phyloP scores from a whole-genome alignment of 1,139 yeast species.

The Insectozyma bohioensis region DNA sequence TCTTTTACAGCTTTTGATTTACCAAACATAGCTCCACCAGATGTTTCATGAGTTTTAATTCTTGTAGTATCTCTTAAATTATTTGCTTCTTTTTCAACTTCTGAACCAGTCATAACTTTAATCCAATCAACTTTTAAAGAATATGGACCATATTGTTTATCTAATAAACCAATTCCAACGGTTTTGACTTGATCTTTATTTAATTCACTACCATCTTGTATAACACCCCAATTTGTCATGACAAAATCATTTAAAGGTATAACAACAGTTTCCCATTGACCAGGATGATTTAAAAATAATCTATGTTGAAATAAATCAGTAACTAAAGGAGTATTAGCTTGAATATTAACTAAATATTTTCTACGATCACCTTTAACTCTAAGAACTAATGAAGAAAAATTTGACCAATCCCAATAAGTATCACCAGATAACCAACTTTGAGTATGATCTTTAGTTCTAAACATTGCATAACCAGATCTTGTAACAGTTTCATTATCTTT shows the following conservation, averaged over 20 bases:
- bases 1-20: conserved; percentile 3
- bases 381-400: conserved; percentile 57
- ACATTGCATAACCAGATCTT: conserved; percentile 84
- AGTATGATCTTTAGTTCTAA: conserved; percentile 67
- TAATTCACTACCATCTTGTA: conserved; percentile 64
- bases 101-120: conserved; percentile 63
- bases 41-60: conserved; percentile 2
- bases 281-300: conserved; percentile 69
- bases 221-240: conserved; percentile 78
- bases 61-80: conserved; percentile 1
- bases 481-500: conserved; percentile 65
- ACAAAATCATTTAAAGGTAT: conserved; percentile 79
- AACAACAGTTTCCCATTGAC: conserved; percentile 82
- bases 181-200: conserved; percentile 69
- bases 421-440: conserved; percentile 49
- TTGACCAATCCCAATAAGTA: conserved; percentile 64
- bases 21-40: conserved; percentile 9
- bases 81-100: conserved; percentile 40
- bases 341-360: conserved; percentile 76
- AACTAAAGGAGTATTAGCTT: conserved; percentile 74
- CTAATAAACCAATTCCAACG: conserved; percentile 77
- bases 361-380: conserved; percentile 75
- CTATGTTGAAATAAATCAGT: conserved; percentile 85
- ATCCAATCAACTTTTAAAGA: conserved; percentile 71
- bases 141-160: conserved; percentile 78